A percentile compares a stretch with the other conserved stretches of the same genome.
Conservation (phyloP, 768 basidiomycete genomes). For the Asterophora parasitica region DNA sequence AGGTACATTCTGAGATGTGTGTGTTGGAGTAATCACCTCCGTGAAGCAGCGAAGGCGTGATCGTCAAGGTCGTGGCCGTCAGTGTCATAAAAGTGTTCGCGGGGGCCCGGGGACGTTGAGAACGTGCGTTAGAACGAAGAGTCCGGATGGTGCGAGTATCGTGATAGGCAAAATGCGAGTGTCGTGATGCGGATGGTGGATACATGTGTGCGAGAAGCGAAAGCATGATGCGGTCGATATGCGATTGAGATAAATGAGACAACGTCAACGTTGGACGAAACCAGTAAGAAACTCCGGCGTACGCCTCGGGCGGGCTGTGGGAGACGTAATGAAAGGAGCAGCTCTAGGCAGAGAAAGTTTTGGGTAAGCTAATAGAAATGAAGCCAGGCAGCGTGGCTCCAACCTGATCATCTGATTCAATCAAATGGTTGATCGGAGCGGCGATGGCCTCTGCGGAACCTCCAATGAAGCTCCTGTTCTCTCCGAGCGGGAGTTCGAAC, state of each 20-base stretch:
- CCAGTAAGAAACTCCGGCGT: not conserved
- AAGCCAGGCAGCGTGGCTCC: not conserved
- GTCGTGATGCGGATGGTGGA: constrained; percentile 9
- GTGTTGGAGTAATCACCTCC: not conserved
- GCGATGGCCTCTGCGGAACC: constrained; percentile 11
- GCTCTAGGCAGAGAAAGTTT: not conserved
- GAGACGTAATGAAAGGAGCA: not conserved
- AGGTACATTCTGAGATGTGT: not conserved
- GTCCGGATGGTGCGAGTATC: not conserved
- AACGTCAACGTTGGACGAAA: constrained; percentile 2
- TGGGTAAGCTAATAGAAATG: too few relatives aligned
- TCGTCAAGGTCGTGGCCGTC: constrained; percentile 15
- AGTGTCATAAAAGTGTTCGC: constrained; percentile 3
- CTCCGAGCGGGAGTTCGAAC: constrained; percentile 6
- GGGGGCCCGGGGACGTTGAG: not conserved
- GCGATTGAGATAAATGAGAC: constrained; percentile 9
- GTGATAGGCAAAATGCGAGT: not conserved
- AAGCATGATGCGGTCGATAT: constrained; percentile 10
- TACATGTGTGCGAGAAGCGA: constrained; percentile 10
- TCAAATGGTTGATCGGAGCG: constrained; percentile 12
- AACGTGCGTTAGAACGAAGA: not conserved
- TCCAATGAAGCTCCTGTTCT: constrained; percentile 1
- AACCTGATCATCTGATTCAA: constrained; percentile 1
- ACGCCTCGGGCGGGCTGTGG: not conserved
- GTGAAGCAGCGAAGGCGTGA: constrained; percentile 4